Base-by-base conservation (phyloP, 1,139 yeast species). In the Yamadazyma friedrichii region DNA sequence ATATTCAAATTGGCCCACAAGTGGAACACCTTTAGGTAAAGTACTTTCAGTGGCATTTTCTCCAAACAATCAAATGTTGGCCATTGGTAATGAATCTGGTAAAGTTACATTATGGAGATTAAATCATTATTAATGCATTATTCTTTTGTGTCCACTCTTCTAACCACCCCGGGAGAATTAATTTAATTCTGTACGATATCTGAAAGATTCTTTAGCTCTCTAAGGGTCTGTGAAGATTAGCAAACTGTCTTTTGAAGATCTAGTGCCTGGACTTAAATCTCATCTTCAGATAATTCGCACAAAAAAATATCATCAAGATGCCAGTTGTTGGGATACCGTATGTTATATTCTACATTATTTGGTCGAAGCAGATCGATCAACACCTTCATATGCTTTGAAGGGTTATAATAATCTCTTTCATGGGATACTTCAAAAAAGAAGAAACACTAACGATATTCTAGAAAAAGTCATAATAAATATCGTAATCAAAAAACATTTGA, bases 1-100 rank as follows among this genome's bases (percentile, higher is more conserved):
- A 3, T 94, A 82, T 63, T 75, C 82, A 42, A 94, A 94, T 69
- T 94, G 98, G 98, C 99, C 99, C 15, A 93, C 98, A 2, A 82
- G 93, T 43, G 93, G 89, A 8, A 91, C 99, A 0, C 98, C 98
- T 3, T 75, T 94, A 50, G 99, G 98, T 20, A 82, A 84, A 51
- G 96, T 94, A 33, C 88, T 97, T 1, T 67, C 84, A n/a, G 84
- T 81, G 3, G 77, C 81, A 9, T 91, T 91, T 61, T 82, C 95
- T 22, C 91, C 95, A 22, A 81, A 81, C 48, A 80, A 83, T 43
- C 93, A 88, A 61, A 80, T 89, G 82, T 63, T 93, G 45, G 88
- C 93, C 13, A 78, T 89, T 1, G 98, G 96, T 46, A 93, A 91
- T 55, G 95, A 88, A 55, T 86, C 80, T 24, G 99, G 98, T 9